Conservation (phyloP, 2,329 filamentous ascomycete genomes). For the Fusarium pilosicola region DNA sequence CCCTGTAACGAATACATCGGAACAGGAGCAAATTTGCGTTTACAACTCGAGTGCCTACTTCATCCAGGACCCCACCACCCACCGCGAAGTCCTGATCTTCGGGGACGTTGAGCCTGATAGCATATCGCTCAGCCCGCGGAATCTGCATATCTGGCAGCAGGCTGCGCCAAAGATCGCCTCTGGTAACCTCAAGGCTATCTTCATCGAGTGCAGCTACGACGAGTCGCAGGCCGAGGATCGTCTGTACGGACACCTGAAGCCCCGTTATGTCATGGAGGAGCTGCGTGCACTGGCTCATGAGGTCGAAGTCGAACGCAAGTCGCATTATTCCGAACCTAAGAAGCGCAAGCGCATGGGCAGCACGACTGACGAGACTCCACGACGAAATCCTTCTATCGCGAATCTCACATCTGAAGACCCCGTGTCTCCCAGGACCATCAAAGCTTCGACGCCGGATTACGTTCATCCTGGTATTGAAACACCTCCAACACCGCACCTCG, state of each 20-base stretch:
- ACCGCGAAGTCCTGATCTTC: slow-evolving; percentile 88
- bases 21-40: slow-evolving; percentile 68
- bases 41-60: slow-evolving; percentile 95
- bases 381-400: slow-evolving; percentile 36
- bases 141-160: slow-evolving; percentile 84
- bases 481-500: slow-evolving; percentile 58
- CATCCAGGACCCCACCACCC: slow-evolving; percentile 77
- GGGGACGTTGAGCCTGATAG: slow-evolving; percentile 95
- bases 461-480: slow-evolving; percentile 46
- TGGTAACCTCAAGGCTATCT: slow-evolving; percentile 80
- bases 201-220: slow-evolving; percentile 96
- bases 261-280: slow-evolving; percentile 83
- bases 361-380: slow-evolving; percentile 36
- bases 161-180: slow-evolving; percentile 84
- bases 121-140: slow-evolving; percentile 83
- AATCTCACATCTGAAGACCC: slow-evolving; percentile 53
- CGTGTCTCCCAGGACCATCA: slow-evolving; percentile 62
- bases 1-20: slow-evolving; percentile 39
- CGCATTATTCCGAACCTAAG: slow-evolving; percentile 55
- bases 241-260: slow-evolving; percentile 90
- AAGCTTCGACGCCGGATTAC: slow-evolving; percentile 35
- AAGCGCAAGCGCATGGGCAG: slow-evolving; percentile 71
- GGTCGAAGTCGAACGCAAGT: slow-evolving; percentile 65
- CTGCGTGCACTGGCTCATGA: slow-evolving; percentile 76
- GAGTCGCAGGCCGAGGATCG: slow-evolving; percentile 80